Base-by-base conservation (phyloP, 2,329 filamentous ascomycete species). In the Neophaeococcomyces aloes region DNA sequence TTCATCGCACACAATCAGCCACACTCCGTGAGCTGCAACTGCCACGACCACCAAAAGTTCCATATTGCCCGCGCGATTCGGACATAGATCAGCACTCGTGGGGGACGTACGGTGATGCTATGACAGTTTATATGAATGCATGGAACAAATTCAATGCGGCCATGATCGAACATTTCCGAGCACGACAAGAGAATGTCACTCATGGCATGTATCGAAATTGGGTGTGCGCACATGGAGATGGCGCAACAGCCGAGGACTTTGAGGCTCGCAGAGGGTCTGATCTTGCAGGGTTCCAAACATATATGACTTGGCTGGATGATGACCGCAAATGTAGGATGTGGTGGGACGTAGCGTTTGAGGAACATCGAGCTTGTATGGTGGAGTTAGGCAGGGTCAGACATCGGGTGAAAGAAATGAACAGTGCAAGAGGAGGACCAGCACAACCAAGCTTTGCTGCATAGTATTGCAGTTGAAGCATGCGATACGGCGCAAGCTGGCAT, bases 151-250 rank as follows among this genome's bases (percentile, higher is more conserved):
- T 75, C 56, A 74, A 75, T 51, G 61, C 65, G 25, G 65, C 60
- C 13, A 74, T 81, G 62, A 62, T 77, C 7, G 60, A 62, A 3
- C 73, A 79, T 49, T 78, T 80, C 54, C 65, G 65, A 11, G 63
- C 66, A 1, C 66, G 76, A 25, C 70, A 74, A 48, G 64, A 67
- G 10, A 65, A 67, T 14, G 62, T 67, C 13, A 61, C 67, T 49
- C 68, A 58, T 15, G 67, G 61, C 19, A 69, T 65, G 48, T 62
- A 60, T 1, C 61, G 61, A 3, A 61, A 61, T 38, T 79, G 75
- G 68, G 66, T 78, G 29, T 67, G 66, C 29, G 67, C 71, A 2
- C 61, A 67, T 6, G 74, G 75, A 3, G 55, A 56, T 32, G 54
- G 50, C 13, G 53, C 50, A 10, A 48, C 42, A 10, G 55, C 56